Evolutionary conservation across 73 alveolate genomes (phyloP).

Genomic region (Paramecium biaurelia): DNA sequence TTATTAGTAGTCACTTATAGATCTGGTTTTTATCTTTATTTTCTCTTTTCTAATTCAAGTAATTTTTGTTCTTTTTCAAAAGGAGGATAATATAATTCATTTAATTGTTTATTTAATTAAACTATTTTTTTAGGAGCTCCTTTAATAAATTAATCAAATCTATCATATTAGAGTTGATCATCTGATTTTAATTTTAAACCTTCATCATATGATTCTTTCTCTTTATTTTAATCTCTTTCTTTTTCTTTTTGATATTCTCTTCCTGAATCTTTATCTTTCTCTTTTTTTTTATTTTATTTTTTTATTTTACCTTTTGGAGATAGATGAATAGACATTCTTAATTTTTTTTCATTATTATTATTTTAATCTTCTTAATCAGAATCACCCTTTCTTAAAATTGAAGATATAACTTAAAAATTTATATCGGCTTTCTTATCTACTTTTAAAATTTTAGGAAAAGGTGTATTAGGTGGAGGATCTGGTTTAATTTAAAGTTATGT

Average conservation of each 20-base stretch:
- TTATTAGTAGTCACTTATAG: background rate
- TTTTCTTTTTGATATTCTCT: background rate
- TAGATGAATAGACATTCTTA: background rate
- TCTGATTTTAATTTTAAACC: background rate
- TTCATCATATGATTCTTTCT: background rate
- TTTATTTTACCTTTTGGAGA: background rate
- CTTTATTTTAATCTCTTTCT: background rate
- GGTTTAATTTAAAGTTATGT: background rate
- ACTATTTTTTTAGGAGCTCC: background rate
- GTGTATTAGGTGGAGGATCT: background rate
- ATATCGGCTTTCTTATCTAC: background rate
- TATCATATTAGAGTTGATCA: background rate
- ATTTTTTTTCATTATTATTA: background rate
- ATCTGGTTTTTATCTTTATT: background rate
- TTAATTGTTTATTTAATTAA: background rate
- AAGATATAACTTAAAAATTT: background rate
- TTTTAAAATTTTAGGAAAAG: background rate
- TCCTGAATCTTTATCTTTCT: background rate
- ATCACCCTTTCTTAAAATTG: background rate
- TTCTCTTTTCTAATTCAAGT: background rate
- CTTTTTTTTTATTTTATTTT: background rate
- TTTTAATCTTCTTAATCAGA: background rate
- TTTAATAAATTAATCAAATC: background rate
- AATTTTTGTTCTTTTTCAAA: background rate
- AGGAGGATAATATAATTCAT: background rate